Conservation (phyloP, 805 yeast genomes). For the Hanseniaspora vineae region DNA sequence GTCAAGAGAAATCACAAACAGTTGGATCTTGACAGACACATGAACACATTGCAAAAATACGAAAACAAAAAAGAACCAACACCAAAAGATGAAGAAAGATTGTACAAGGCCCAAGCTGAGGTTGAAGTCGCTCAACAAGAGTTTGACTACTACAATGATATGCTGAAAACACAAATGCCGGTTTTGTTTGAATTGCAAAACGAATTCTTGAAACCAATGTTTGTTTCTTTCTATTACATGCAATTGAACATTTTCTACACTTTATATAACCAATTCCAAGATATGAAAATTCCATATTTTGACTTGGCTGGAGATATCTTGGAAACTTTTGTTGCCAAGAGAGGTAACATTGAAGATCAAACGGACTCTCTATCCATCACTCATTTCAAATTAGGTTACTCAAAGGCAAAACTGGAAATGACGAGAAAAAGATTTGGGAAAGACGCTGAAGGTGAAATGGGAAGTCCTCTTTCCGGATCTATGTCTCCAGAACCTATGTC, state of each 20-base stretch:
- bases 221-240: slow-evolving; percentile 92
- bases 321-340: slow-evolving; percentile 64
- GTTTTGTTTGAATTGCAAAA: slow-evolving; percentile 77
- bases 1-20: slow-evolving; percentile 92
- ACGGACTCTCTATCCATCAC: slow-evolving; percentile 84
- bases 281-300: slow-evolving; percentile 92
- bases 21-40: slow-evolving; percentile 81
- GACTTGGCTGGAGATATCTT: slow-evolving; percentile 74
- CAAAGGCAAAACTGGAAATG: slow-evolving; percentile 70
- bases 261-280: slow-evolving; percentile 81
- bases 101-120: slow-evolving; percentile 83
- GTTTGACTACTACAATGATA: slow-evolving; percentile 87
- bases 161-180: slow-evolving; percentile 86
- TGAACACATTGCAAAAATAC: slow-evolving; percentile 52
- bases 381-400: slow-evolving; percentile 81
- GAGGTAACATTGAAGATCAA: slow-evolving; percentile 84
- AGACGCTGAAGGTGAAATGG: slow-evolving; percentile 27
- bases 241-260: slow-evolving; percentile 95
- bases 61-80: slow-evolving; percentile 75
- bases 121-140: slow-evolving; percentile 88
- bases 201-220: slow-evolving; percentile 84
- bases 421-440: slow-evolving; percentile 62
- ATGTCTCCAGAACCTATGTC: slow-evolving; percentile 12
- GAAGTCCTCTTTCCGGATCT: slow-evolving; percentile 17
- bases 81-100: slow-evolving; percentile 80